Percentiles rank a stretch among this genome's conserved stretches.
phyloP scores from a whole-genome alignment of 1,284 basidiomycete species.

The Taiwanofungus camphoratus region DNA sequence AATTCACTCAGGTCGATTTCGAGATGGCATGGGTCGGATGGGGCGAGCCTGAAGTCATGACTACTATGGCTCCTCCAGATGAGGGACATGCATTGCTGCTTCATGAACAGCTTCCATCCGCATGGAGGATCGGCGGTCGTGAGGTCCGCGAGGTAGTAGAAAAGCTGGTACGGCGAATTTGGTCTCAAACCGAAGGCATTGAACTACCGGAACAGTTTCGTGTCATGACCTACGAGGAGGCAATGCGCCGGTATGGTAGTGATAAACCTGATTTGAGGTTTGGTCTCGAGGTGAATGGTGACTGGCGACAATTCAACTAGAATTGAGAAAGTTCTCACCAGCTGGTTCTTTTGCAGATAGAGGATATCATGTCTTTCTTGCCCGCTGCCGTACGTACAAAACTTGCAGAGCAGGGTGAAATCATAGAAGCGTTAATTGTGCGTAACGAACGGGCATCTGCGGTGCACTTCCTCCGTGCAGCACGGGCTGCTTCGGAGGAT shows the following conservation, averaged over 20 bases:
- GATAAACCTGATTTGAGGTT: constrained; percentile 95
- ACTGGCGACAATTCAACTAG: background rate
- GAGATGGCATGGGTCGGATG: constrained; percentile 96
- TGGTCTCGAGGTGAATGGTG: constrained; percentile 62
- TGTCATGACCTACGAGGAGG: constrained; percentile 82
- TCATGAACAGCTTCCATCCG: constrained; percentile 14
- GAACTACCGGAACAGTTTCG: constrained; percentile 56
- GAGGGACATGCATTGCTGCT: no score
- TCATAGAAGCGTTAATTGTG: constrained; percentile 54
- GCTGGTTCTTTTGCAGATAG: constrained; percentile 35
- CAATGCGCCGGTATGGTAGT: constrained; percentile 89
- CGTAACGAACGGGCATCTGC: constrained; percentile 21
- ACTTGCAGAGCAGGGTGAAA: constrained; percentile 35
- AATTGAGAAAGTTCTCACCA: constrained; percentile 6
- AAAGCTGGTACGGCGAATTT: constrained; percentile 65
- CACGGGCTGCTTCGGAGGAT: background rate
- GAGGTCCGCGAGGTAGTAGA: constrained; percentile 79
- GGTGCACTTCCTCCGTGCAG: constrained; percentile 5
- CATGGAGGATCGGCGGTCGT: constrained; percentile 80
- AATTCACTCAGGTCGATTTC: constrained; percentile 95
- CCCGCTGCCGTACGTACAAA: constrained; percentile 31
- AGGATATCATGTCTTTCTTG: constrained; percentile 44
- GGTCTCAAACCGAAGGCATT: constrained; percentile 59
- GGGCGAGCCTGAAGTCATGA: constrained; percentile 30
- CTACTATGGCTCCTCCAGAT: background rate